Base-by-base conservation (phyloP, 78 protist genomes). In the Dictyostelium firmibasis region DNA sequence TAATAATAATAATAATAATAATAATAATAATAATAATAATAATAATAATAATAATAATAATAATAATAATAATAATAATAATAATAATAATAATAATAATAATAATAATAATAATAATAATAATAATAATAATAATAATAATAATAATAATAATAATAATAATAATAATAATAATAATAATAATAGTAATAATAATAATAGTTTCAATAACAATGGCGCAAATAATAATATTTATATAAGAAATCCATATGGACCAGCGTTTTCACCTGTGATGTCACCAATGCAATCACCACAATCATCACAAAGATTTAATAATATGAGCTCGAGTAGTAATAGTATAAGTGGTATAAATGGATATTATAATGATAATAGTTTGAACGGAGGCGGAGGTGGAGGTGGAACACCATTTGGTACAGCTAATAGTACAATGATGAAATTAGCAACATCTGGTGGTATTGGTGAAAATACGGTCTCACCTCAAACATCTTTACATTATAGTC, bases 271-370 rank as follows among this genome's bases (percentile, higher is more conserved):
- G 10, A 35, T 41, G n/a, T 78, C 84, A 36, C 84, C 84, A 13
- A 23, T 78, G 1, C 50, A 78, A 13, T 78, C 84, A 13, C 84
- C 84, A 33, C 84, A 78, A 41, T 41, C 84, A 25, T 78, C 84
- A 20, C 47, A 75, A 29, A 75, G 47, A 36, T 70, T 70, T 70
- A 70, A 70, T 70, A 0, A 75, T 23, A 36, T 36, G 3, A 14
- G 38, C 16, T 67, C 75, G 27, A 75, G 41, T 75, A 18, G 79
- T 33, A 72, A 72, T 72, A 23, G 47, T 36, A 75, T 75, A 0
- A 35, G 25, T 29, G 25, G 57, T 29, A 36, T 27, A 31, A 75
- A 36, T 75, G 47, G 57, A 18, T 36, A 36, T 75, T 75, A 29
- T 36, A 27, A 36, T 72, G 79, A 27, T 36, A 70, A 70, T 29